Evolutionary conservation across 148 eudicot species (phyloP).

Genomic region (Heliosperma pusillum): DNA sequence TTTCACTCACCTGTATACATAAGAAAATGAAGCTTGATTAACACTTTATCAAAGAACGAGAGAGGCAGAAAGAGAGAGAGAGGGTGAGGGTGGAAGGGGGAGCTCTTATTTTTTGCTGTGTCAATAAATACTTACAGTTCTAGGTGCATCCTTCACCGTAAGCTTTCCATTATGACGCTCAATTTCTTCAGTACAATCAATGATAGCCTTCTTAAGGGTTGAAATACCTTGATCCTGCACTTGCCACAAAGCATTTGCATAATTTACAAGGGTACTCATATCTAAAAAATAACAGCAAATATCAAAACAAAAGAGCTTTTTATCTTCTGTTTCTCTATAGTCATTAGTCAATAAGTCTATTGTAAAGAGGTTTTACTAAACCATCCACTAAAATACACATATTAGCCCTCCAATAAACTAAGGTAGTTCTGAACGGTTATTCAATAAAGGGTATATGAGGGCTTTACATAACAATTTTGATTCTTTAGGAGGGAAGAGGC

Average conservation of each 20-base stretch:
- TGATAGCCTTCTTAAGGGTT: slow-evolving; percentile 71
- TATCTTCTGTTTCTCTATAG: neutral
- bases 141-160: slow-evolving; percentile 77
- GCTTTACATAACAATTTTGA: no score
- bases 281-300: neutral
- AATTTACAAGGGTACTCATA: neutral
- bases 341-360: no score
- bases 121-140: slow-evolving; percentile 50
- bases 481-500: neutral
- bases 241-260: neutral
- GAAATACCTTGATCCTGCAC: slow-evolving; percentile 88
- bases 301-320: neutral
- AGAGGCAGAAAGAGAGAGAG: neutral
- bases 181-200: slow-evolving; percentile 67
- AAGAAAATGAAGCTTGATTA: neutral
- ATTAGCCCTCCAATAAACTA: neutral
- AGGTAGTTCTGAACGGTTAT: neutral
- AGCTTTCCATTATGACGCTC: slow-evolving; percentile 88
- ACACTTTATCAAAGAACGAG: neutral
- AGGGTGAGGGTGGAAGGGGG: neutral
- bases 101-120: neutral
- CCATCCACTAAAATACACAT: neutral
- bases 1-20: slow-evolving; percentile 66
- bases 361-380: no score
- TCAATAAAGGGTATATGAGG: neutral